A percentile compares a stretch with the other conserved stretches of the same genome.
Evolutionary conservation across 371 early-diverging fungal species (phyloP).

Genomic region (Blakeslea trispora): DNA sequence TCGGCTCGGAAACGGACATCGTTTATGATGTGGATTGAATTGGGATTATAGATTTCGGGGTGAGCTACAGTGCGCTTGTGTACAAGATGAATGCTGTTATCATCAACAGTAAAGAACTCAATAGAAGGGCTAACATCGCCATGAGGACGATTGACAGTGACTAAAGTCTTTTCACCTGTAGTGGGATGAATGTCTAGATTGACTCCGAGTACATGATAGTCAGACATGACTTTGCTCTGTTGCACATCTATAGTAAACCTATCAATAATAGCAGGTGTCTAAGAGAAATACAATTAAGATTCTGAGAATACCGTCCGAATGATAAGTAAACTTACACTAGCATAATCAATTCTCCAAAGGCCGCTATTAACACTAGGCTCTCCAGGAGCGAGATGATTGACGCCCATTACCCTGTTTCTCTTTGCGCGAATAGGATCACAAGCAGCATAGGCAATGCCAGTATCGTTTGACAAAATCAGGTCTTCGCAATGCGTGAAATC

Average conservation of each 20-base stretch:
- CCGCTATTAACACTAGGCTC: constrained; percentile 15
- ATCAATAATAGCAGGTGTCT: constrained; percentile 19
- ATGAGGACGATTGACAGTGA: constrained; percentile 28
- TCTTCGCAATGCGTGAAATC: constrained; percentile 43
- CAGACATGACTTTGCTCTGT: constrained; percentile 1
- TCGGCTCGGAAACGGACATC: constrained; percentile 22
- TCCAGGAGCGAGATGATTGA: constrained; percentile 8
- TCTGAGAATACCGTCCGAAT: background rate
- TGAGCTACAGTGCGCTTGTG: constrained; percentile 31
- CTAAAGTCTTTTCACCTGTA: constrained; percentile 10
- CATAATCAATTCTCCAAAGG: constrained; percentile 39
- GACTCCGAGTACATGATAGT: constrained; percentile 32
- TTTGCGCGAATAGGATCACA: constrained; percentile 38
- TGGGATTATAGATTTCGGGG: constrained; percentile 31
- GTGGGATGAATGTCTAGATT: constrained; percentile 18
- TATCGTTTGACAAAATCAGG: constrained; percentile 17
- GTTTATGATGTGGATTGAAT: constrained; percentile 31
- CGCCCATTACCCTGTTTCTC: constrained; percentile 35
- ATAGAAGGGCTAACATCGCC: constrained; percentile 11
- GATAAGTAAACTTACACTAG: constrained; percentile 7
- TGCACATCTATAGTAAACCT: constrained; percentile 11
- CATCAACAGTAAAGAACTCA: constrained; percentile 27
- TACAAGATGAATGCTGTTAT: constrained; percentile 1
- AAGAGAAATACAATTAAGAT: background rate
- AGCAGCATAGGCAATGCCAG: constrained; percentile 30